Evolutionary conservation across 441 rosid genomes (phyloP), one percentile per base, ranked within the genome.

Genomic region (Corymbia citriodora): DNA sequence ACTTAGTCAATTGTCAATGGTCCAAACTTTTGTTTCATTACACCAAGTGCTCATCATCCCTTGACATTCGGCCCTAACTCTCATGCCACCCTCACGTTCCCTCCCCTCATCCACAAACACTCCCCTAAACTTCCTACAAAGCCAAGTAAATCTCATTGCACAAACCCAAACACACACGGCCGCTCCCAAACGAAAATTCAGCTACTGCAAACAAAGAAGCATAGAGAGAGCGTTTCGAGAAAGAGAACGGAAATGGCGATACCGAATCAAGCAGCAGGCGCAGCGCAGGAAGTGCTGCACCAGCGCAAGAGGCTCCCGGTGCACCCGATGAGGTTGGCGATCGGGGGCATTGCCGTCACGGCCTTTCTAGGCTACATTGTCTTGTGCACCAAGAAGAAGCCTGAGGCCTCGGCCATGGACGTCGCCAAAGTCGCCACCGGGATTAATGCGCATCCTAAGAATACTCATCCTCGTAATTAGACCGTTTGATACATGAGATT

Each of bases 321-420:
- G 12, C 49, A 90, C 88, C 95, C 93, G 1, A 8, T 91, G 79
- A 94, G 83, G 92, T 90, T 93, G 94, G 95, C 92, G 18, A 15
- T 89, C 2, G 92, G 90, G 7, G 95, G 95, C 8, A 29, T 89
- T 8, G 91, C 91, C 2, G 23, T 93, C n/a, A 93, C 92, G 0
- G 95, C 93, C 55, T 50, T 93, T 31, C 50, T 95, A 48, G 96
- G 95, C 19, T 97, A 93, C 93, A 81, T 92, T 5, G 95, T 94
- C 33, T 88, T 96, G 90, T 95, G 91, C 74, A 83, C 95, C 89
- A 94, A 95, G 88, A 95, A 96, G 93, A 95, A 97, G 83, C 96
- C 97, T 27, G 97, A 95, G 89, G 95, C 98, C 52, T 90, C 96
- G 4, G 98, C 97, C 1, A 79, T 93, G 23, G 99, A 95, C 8